These are phyloP conservation scores for Pyrus communis DNA, from an alignment of 306 rosid genomes.

Conservation along the genomic window DNA sequence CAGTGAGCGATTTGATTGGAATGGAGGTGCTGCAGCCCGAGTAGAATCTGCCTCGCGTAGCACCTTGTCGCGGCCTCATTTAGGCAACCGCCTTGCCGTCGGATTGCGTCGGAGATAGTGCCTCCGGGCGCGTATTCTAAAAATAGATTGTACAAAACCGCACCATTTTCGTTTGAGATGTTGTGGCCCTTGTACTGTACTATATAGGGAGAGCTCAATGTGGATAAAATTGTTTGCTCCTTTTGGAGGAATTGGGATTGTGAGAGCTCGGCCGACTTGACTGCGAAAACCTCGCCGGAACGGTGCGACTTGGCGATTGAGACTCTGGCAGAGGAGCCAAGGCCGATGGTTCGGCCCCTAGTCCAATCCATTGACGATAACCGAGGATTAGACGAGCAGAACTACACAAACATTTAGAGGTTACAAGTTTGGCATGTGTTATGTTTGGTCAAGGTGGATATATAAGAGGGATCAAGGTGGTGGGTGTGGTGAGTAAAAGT, in stretches of 20 bases:
- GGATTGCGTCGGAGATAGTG: conserved; percentile 38
- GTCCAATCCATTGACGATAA: conserved; percentile 49
- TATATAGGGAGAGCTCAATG: conserved; percentile 41
- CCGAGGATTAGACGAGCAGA: neutral
- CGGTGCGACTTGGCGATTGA: conserved; percentile 24
- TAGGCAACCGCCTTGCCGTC: conserved; percentile 31
- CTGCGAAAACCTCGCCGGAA: conserved; percentile 45
- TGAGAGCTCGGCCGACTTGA: conserved; percentile 49
- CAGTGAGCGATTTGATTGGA: conserved; percentile 75
- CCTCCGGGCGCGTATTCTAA: conserved; percentile 74
- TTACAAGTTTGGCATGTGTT: neutral
- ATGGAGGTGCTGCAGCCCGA: conserved; percentile 58
- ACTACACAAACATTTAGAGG: neutral
- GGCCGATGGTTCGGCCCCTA: conserved; percentile 58
- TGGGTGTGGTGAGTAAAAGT: neutral
- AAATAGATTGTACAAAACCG: conserved; percentile 41
- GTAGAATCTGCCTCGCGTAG: conserved; percentile 47
- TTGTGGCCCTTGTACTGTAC: conserved; percentile 51
- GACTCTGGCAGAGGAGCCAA: conserved; percentile 78
- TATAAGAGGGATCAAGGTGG: neutral
- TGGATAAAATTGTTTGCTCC: conserved; percentile 51
- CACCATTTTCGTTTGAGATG: conserved; percentile 53
- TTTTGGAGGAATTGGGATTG: conserved; percentile 40
- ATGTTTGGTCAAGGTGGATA: neutral
- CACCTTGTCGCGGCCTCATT: conserved; percentile 29